These are phyloP conservation scores for Aspergillus tamarii DNA, from an alignment of 2,329 filamentous ascomycete genomes.

Conservation along the genomic window DNA sequence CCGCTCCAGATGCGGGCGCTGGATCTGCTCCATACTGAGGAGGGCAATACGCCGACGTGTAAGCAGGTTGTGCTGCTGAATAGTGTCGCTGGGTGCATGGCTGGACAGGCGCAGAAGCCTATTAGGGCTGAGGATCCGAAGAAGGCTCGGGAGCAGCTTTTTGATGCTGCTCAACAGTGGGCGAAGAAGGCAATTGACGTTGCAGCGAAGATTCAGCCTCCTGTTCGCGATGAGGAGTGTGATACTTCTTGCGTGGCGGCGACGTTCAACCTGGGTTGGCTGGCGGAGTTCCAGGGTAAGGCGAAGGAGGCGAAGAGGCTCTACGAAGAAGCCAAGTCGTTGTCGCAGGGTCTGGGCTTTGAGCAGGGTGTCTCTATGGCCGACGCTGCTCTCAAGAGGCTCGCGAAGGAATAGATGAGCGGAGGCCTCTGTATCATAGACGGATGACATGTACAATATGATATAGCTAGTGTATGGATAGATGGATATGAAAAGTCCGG, in stretches of 20 bases:
- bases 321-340: slow-evolving; percentile 68
- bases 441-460: background rate
- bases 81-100: slow-evolving; percentile 58
- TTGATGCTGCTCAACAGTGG: slow-evolving; percentile 76
- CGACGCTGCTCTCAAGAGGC: slow-evolving; percentile 34
- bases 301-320: slow-evolving; percentile 65
- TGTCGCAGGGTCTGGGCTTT: slow-evolving; percentile 54
- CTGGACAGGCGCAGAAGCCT: slow-evolving; percentile 35
- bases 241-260: slow-evolving; percentile 81
- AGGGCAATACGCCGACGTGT: slow-evolving; percentile 59
- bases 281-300: slow-evolving; percentile 75
- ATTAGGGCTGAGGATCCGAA: slow-evolving; percentile 37
- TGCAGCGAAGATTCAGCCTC: slow-evolving; percentile 65
- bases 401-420: slow-evolving; percentile 28
- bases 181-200: slow-evolving; percentile 74
- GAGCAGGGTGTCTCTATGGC: slow-evolving; percentile 37
- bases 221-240: slow-evolving; percentile 74
- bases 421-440: background rate
- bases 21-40: slow-evolving; percentile 60
- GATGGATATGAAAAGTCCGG: background rate
- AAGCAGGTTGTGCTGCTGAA: slow-evolving; percentile 74
- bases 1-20: slow-evolving; percentile 87
- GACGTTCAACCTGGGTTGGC: slow-evolving; percentile 83
- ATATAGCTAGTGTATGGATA: slow-evolving; percentile 5
- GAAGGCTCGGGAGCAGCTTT: slow-evolving; percentile 62